Conservation (phyloP, 768 basidiomycete species). For the Aureoboletus auriporus region DNA sequence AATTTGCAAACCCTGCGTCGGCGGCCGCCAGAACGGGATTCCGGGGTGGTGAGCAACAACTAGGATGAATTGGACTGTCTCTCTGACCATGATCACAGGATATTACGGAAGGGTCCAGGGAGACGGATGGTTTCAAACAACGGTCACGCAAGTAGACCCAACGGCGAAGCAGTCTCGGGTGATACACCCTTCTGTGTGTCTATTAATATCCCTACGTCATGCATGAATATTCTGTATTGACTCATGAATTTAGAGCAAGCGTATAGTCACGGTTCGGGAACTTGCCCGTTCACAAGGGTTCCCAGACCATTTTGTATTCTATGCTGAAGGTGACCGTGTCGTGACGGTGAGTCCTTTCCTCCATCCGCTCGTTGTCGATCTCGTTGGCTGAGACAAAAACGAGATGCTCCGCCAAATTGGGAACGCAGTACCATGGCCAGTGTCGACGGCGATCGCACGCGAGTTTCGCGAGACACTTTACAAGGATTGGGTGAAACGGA, state of each 20-base stretch:
- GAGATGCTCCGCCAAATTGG: constrained; percentile 82
- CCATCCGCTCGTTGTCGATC: neutral
- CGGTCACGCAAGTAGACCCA: constrained; percentile 74
- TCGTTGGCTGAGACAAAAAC: neutral
- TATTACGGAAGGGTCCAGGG: constrained; percentile 60
- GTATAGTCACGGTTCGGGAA: constrained; percentile 73
- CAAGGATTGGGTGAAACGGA: constrained; percentile 43
- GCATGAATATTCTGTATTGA: neutral
- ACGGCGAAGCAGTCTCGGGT: constrained; percentile 74
- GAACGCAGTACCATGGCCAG: constrained; percentile 71
- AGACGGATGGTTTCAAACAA: constrained; percentile 61
- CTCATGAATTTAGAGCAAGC: constrained; percentile 45
- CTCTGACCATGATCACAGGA: constrained; percentile 28
- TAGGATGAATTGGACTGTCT: neutral
- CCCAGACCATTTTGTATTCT: constrained; percentile 68
- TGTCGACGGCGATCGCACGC: constrained; percentile 60
- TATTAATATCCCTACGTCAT: neutral
- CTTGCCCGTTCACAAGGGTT: constrained; percentile 80
- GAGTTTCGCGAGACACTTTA: constrained; percentile 52
- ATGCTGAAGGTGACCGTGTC: constrained; percentile 47
- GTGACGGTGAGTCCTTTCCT: constrained; percentile 47
- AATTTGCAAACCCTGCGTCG: constrained; percentile 55
- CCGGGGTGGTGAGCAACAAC: constrained; percentile 38
- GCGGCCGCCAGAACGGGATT: constrained; percentile 51
- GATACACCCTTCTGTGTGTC: constrained; percentile 59